Evolutionary conservation across 441 rosid species (phyloP).

Genomic region (Mallotus repandus): DNA sequence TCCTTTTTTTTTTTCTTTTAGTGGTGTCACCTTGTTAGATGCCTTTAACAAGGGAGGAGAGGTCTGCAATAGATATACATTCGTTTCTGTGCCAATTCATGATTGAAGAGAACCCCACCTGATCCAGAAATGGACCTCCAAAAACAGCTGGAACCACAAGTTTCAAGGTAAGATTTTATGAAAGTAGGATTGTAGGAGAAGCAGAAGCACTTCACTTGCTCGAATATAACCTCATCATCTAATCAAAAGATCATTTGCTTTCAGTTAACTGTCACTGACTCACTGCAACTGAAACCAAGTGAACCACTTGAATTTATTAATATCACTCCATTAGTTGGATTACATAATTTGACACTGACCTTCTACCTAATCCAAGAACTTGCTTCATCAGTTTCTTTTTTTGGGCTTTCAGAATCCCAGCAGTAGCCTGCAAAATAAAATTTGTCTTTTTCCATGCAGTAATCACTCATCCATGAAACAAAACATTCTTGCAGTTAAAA

Average conservation of each 20-base stretch:
- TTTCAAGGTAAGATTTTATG: not conserved
- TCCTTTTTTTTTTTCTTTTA: not conserved
- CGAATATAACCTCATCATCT: not conserved
- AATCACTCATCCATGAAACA: not conserved
- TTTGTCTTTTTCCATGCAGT: not conserved
- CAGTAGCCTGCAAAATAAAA: not conserved
- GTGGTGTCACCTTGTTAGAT: no score
- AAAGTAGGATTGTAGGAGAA: not conserved
- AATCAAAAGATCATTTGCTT: not conserved
- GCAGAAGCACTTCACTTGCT: not conserved
- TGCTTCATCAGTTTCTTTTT: not conserved
- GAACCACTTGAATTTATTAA: not conserved
- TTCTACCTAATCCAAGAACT: not conserved
- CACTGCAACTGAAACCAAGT: not conserved
- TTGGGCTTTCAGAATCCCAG: no score
- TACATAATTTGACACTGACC: constrained; percentile 12
- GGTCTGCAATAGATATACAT: no score
- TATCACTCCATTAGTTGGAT: constrained; percentile 1
- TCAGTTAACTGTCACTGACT: constrained; percentile 15
- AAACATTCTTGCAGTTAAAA: not conserved
- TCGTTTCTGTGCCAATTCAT: not conserved
- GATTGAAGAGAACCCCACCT: constrained; percentile 18
- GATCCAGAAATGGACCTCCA: constrained; percentile 9
- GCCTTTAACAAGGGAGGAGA: no score
- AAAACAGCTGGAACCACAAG: constrained; percentile 15